phyloP scores from a whole-genome alignment of 257 asterid species.

The Primulina eburnea region DNA sequence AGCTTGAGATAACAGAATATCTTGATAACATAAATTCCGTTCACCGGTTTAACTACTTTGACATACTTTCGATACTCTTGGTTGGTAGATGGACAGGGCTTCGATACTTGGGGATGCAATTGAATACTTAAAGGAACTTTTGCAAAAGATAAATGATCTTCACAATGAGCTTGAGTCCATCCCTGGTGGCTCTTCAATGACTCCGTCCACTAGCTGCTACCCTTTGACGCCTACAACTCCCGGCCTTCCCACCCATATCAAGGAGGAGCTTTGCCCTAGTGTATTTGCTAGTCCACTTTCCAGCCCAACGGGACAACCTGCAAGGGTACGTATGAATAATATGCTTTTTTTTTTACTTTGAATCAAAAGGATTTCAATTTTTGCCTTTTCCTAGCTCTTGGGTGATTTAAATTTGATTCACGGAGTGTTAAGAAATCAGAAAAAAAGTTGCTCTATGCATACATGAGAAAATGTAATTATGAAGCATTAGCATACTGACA shows the following conservation, averaged over 20 bases:
- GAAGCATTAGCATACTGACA: background rate
- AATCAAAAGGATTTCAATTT: background rate
- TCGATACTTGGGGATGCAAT: slow-evolving; percentile 20
- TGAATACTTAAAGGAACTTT: slow-evolving; percentile 18
- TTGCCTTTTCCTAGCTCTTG: background rate
- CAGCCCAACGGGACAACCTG: slow-evolving; percentile 24
- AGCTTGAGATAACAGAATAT: background rate
- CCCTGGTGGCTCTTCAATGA: slow-evolving; percentile 5
- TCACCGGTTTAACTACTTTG: background rate
- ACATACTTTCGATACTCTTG: slow-evolving; percentile 8
- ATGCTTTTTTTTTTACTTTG: background rate
- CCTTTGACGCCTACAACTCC: slow-evolving; percentile 54
- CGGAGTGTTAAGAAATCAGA: background rate
- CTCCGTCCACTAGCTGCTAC: slow-evolving; percentile 2
- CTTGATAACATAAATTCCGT: background rate
- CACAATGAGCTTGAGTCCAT: slow-evolving; percentile 11
- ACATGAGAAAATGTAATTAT: too few species aligned
- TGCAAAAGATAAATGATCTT: slow-evolving; percentile 18
- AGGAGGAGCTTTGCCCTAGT: slow-evolving; percentile 66
- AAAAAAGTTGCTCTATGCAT: background rate
- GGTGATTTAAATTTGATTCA: background rate
- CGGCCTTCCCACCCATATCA: slow-evolving; percentile 45
- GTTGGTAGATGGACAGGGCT: slow-evolving; percentile 21
- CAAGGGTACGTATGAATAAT: slow-evolving; percentile 35
- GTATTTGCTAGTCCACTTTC: slow-evolving; percentile 6